Conservation (phyloP, 805 yeast species). For the Candida dendrica region DNA sequence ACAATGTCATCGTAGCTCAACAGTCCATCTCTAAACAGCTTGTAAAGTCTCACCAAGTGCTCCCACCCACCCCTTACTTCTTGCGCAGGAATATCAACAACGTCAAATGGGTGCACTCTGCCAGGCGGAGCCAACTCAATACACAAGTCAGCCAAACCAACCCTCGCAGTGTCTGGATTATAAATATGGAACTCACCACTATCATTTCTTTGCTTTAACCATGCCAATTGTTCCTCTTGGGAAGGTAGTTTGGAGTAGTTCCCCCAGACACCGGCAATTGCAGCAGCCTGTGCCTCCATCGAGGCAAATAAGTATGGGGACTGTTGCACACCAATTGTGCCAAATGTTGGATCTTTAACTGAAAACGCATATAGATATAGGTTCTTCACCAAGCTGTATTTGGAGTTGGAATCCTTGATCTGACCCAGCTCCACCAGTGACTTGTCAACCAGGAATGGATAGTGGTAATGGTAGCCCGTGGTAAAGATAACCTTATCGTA, state of each 20-base stretch:
- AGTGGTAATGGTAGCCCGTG: conserved; percentile 42
- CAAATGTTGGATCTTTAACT: conserved; percentile 36
- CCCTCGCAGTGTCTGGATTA: conserved; percentile 20
- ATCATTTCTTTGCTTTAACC: conserved; percentile 19
- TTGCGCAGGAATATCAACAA: background rate
- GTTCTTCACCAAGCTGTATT: conserved; percentile 14
- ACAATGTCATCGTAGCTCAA: background rate
- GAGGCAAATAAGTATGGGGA: conserved; percentile 38
- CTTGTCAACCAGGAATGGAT: conserved; percentile 28
- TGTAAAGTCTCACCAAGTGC: background rate
- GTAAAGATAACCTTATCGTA: conserved; percentile 37
- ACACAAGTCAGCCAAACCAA: conserved; percentile 19
- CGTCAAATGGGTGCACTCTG: conserved; percentile 19
- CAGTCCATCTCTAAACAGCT: background rate
- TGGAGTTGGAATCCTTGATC: background rate
- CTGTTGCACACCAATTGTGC: conserved; percentile 32
- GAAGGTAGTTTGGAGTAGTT: conserved; percentile 28
- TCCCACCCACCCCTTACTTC: conserved; percentile 1
- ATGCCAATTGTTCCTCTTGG: conserved; percentile 25
- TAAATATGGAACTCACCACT: conserved; percentile 2
- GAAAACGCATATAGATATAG: conserved; percentile 28
- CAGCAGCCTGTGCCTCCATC: conserved; percentile 40
- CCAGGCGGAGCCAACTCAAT: conserved; percentile 17
- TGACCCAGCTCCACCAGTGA: background rate
- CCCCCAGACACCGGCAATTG: conserved; percentile 44